Evolutionary conservation across 140 eudicot genomes (phyloP).

Genomic region (Bidens hawaiensis): DNA sequence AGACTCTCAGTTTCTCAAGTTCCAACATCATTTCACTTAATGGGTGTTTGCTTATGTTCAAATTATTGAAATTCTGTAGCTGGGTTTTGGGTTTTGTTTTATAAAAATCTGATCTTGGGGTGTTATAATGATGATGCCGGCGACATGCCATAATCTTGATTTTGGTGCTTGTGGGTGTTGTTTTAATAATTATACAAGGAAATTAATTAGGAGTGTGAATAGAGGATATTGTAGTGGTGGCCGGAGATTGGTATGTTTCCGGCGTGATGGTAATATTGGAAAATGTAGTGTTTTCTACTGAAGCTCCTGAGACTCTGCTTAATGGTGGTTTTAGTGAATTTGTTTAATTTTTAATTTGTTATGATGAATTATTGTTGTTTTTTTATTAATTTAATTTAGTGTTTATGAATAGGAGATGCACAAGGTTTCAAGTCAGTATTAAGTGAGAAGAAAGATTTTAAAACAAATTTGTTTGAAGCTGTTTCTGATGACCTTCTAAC

Average conservation of each 20-base stretch:
- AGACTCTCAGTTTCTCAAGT: too few species aligned
- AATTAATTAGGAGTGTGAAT: conserved; percentile 32
- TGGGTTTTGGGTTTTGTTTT: conserved; percentile 37
- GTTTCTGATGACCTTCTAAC: conserved; percentile 70
- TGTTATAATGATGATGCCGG: conserved; percentile 56
- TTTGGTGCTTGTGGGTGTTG: conserved; percentile 67
- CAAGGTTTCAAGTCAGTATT: too few species aligned
- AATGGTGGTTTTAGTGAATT: conserved; percentile 46
- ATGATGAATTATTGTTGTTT: background rate
- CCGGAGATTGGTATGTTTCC: conserved; percentile 38
- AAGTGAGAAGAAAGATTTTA: conserved; percentile 35
- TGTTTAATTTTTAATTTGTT: too few species aligned
- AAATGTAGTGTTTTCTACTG: conserved; percentile 51
- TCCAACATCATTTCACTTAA: too few species aligned
- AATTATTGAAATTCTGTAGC: conserved; percentile 26
- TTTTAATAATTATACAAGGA: conserved; percentile 44
- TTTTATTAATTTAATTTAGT: conserved; percentile 6
- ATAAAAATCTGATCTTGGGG: conserved; percentile 17
- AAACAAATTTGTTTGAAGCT: conserved; percentile 60
- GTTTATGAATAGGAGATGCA: conserved; percentile 28
- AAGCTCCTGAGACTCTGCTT: conserved; percentile 63
- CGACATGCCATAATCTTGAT: conserved; percentile 73
- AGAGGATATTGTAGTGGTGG: conserved; percentile 17
- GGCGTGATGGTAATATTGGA: conserved; percentile 33
- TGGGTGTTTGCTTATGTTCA: too few species aligned